Base-by-base conservation (phyloP, 2,329 filamentous ascomycete species). In the Coniella vitis region DNA sequence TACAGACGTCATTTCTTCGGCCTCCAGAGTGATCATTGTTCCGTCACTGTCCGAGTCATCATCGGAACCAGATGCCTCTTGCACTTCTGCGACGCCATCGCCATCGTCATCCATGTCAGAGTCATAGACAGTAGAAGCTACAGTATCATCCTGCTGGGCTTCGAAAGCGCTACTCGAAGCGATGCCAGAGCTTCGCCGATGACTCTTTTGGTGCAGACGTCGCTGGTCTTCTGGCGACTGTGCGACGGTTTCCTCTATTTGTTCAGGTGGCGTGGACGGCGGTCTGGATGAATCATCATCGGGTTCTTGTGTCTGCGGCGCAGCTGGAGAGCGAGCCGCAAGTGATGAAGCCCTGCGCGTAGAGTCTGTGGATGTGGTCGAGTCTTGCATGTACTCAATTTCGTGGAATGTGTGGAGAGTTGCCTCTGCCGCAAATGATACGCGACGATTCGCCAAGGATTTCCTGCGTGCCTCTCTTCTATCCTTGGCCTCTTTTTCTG, bases 371-470 rank as follows among this genome's bases (percentile, higher is more conserved):
- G 86, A 86, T 7, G 84, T 86, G 1, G 90, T 94, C 17, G 88
- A 88, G 63, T 96, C 90, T 61, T 90, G 89, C 63, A 83, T 78
- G 54, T 90, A 86, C 61, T 97, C 91, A 38, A 96, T 81, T 48
- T 93, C 90, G 61, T 97, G 90, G 76, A 95, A 97, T 0, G 93
- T 98, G 64, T 98, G 93, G 32, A 98, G 75, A 3, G 93, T 98
- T 12, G 93, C 93, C 68, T 98, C 93, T 1, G 93, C 93, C 4
- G 93, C 93, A 66, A 98, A 98, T 0, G 91, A 97, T 31, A 98
- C 93, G 61, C 93, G 83, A 60, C 93, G 83, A 64, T 93, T 95
- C 41, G 91, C 90, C 49, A 95, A 77, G 16, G 90, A 96, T 65
- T 97, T 97, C 58, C 93, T 80, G 55, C 93, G 84, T 38, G 89